Conservation (phyloP, 345 rosid species). For the Eucalyptus melliodora region DNA sequence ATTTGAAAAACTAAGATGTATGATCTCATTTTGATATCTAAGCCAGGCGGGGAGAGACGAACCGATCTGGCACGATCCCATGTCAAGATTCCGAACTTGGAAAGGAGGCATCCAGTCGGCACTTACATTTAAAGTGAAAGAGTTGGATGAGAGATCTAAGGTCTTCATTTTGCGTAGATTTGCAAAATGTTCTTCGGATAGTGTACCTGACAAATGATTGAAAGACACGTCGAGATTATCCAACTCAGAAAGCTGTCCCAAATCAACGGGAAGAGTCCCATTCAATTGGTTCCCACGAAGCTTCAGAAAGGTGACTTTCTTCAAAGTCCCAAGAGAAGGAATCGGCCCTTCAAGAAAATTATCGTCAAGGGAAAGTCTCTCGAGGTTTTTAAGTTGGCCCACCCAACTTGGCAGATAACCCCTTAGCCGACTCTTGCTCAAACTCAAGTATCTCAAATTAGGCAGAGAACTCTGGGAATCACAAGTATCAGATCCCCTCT, state of each 20-base stretch:
- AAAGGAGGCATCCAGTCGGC: constrained; percentile 38
- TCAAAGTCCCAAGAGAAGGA: constrained; percentile 17
- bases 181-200: constrained; percentile 18
- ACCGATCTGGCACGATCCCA: constrained; percentile 26
- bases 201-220: constrained; percentile 14
- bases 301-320: constrained; percentile 3
- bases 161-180: constrained; percentile 9
- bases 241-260: constrained; percentile 22
- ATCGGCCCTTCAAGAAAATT: constrained; percentile 22
- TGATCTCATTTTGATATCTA: constrained; percentile 4
- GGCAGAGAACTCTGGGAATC: constrained; percentile 3
- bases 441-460: constrained; percentile 6
- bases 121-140: constrained; percentile 8
- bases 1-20: constrained; percentile 14
- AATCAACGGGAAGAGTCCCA: constrained; percentile 22
- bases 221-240: constrained; percentile 6
- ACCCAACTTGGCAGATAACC: constrained; percentile 33
- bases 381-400: constrained; percentile 12
- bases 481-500: constrained; percentile 1
- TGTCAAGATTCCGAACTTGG: constrained; percentile 10
- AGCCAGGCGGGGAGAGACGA: constrained; percentile 34
- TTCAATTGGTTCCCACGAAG: constrained; percentile 18
- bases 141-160: background rate
- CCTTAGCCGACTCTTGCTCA: constrained; percentile 7
- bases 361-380: constrained; percentile 1